A percentile compares a stretch with the other conserved stretches of the same genome.
These are phyloP conservation scores for Neohortaea acidophila DNA, from an alignment of 495 filamentous ascomycete species.

Conservation along the genomic window DNA sequence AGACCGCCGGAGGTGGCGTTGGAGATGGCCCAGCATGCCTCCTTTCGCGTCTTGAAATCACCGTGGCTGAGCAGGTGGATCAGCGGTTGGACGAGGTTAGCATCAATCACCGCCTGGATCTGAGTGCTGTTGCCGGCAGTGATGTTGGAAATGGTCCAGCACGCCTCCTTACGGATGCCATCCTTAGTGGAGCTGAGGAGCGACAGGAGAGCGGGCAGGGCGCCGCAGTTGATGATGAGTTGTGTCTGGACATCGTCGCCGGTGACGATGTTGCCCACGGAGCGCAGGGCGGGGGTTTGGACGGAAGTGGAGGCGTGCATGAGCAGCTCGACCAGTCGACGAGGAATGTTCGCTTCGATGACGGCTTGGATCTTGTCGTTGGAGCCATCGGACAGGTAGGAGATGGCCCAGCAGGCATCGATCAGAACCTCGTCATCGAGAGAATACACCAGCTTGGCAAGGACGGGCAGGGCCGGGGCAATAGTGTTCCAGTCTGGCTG, in stretches of 20 bases:
- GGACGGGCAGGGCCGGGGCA: conserved; percentile 84
- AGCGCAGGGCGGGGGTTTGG: conserved; percentile 91
- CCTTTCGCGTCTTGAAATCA: conserved; percentile 98
- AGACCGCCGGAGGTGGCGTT: conserved; percentile 96
- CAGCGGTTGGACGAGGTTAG: conserved; percentile 87
- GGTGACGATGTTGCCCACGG: conserved; percentile 97
- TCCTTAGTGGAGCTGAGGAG: conserved; percentile 94
- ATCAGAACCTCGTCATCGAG: conserved; percentile 97
- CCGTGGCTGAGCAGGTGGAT: conserved; percentile 92
- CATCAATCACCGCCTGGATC: conserved; percentile 94
- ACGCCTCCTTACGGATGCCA: conserved; percentile 97
- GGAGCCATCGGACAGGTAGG: conserved; percentile 94
- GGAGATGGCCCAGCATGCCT: conserved; percentile 99
- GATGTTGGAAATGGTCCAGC: conserved; percentile 99
- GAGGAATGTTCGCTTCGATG: conserved; percentile 94
- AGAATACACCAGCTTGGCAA: conserved; percentile 95
- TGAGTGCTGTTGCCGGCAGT: conserved; percentile 96
- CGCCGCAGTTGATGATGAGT: conserved; percentile 97
- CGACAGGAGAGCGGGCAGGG: conserved; percentile 77
- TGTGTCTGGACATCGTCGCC: conserved; percentile 98
- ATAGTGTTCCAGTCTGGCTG: conserved; percentile 98
- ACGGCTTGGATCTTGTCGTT: conserved; percentile 99
- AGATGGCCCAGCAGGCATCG: conserved; percentile 99
- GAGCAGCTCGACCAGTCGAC: conserved; percentile 88
- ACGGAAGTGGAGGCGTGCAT: conserved; percentile 99